A percentile compares a stretch with the other conserved stretches of the same genome.
phyloP scores from a whole-genome alignment of 192 early-diverging fungal genomes.

The Backusella psychrophila region DNA sequence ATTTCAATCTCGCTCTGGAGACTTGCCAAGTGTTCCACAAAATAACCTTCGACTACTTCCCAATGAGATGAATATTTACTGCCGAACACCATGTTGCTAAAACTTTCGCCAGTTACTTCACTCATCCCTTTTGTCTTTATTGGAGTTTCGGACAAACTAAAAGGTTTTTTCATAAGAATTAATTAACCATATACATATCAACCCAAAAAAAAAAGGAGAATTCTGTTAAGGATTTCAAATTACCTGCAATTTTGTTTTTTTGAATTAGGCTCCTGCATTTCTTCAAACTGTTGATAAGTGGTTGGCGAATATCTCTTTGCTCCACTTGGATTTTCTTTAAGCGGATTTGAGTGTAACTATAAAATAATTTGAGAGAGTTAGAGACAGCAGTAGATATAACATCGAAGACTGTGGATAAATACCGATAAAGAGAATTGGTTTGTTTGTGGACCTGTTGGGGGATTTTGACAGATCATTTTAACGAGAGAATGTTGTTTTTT shows the following conservation, averaged over 20 bases:
- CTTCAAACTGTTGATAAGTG: background rate
- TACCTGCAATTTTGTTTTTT: slow-evolving; percentile 4
- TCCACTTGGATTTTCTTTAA: background rate
- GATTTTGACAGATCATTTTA: slow-evolving; percentile 1
- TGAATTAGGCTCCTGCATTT: background rate
- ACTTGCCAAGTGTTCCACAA: background rate
- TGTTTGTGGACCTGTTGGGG: background rate
- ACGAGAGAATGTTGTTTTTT: background rate
- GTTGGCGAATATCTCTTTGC: background rate
- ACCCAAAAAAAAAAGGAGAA: background rate
- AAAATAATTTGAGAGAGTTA: background rate
- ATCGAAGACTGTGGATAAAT: background rate
- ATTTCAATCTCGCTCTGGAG: background rate
- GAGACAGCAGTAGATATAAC: background rate
- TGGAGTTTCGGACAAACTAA: background rate
- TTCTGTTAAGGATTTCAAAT: background rate
- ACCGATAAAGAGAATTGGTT: slow-evolving; percentile 1
- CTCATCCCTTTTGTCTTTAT: background rate
- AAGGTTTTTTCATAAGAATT: background rate
- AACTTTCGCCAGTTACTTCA: background rate
- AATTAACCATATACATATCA: background rate
- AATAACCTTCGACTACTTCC: background rate
- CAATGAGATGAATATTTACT: slow-evolving; percentile 1
- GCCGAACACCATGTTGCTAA: background rate
- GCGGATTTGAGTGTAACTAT: background rate